A percentile compares a stretch with the other conserved stretches of the same genome.
Evolutionary conservation across 306 rosid species (phyloP).

Genomic region (Acacia acuminata): DNA sequence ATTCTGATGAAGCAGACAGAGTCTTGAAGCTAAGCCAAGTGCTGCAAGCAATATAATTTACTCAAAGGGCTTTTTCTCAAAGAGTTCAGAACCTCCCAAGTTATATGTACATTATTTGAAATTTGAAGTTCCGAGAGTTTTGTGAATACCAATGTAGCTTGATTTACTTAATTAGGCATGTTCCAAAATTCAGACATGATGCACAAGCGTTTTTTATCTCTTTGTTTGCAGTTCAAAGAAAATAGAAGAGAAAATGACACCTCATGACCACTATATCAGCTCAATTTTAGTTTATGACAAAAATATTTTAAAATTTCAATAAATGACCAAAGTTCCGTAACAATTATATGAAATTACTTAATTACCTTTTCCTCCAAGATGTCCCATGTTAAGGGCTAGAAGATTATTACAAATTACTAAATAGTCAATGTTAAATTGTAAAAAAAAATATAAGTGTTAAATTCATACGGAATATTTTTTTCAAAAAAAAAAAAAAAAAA

Average conservation of each 20-base stretch:
- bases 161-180: background rate
- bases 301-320: too few species aligned
- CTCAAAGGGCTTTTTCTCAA: background rate
- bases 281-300: too few species aligned
- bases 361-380: background rate
- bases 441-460: background rate
- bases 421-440: background rate
- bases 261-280: background rate
- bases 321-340: background rate
- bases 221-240: background rate
- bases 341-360: background rate
- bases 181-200: background rate
- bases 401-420: background rate
- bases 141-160: background rate
- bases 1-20: background rate
- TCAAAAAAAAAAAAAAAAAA: too few species aligned
- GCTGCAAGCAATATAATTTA: background rate
- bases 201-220: background rate
- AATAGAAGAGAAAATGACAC: background rate
- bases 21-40: background rate
- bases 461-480: background rate
- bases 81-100: background rate
- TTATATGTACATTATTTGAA: background rate
- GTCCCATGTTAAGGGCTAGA: background rate
- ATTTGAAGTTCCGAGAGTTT: background rate